Evolutionary conservation across 331 rosid species (phyloP).

Genomic region (Acacia concinna): DNA sequence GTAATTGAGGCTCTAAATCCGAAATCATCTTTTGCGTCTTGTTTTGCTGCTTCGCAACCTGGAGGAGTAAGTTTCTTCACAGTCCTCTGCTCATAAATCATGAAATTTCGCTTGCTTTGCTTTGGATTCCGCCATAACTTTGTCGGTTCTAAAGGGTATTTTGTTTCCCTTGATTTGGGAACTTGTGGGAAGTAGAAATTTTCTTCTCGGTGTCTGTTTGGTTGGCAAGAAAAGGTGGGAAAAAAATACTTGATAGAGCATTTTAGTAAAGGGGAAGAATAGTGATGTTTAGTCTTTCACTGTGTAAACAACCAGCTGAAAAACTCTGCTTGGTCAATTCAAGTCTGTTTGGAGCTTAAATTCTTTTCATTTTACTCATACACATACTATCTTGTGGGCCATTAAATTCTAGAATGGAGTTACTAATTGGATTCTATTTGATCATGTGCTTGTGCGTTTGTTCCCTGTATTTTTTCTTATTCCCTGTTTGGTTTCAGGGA

Average conservation of each 20-base stretch:
- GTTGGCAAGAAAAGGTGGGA: slow-evolving; percentile 32
- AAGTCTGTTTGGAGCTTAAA: slow-evolving; percentile 1
- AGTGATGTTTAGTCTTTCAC: slow-evolving; percentile 12
- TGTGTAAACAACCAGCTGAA: slow-evolving; percentile 24
- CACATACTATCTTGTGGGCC: too few relatives aligned
- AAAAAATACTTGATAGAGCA: not conserved
- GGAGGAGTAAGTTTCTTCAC: slow-evolving; percentile 40
- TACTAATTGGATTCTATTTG: slow-evolving; percentile 25
- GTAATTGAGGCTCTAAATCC: slow-evolving; percentile 40
- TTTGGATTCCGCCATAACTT: slow-evolving; percentile 21
- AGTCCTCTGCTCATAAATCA: slow-evolving; percentile 18
- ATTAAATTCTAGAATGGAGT: slow-evolving; percentile 11
- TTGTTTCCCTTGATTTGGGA: slow-evolving; percentile 1
- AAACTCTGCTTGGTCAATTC: slow-evolving; percentile 17
- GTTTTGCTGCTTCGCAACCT: slow-evolving; percentile 11
- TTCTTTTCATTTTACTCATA: not conserved
- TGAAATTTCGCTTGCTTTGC: slow-evolving; percentile 9
- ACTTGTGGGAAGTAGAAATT: slow-evolving; percentile 13
- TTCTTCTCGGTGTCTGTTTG: slow-evolving; percentile 24
- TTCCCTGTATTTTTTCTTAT: not conserved
- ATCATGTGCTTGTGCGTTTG: slow-evolving; percentile 15
- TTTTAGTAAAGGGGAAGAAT: slow-evolving; percentile 15
- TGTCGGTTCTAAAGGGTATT: slow-evolving; percentile 18
- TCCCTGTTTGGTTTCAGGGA: slow-evolving; percentile 34
- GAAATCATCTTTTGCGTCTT: slow-evolving; percentile 26